phyloP scores from a whole-genome alignment of 768 basidiomycete genomes.

The Mycena venus region DNA sequence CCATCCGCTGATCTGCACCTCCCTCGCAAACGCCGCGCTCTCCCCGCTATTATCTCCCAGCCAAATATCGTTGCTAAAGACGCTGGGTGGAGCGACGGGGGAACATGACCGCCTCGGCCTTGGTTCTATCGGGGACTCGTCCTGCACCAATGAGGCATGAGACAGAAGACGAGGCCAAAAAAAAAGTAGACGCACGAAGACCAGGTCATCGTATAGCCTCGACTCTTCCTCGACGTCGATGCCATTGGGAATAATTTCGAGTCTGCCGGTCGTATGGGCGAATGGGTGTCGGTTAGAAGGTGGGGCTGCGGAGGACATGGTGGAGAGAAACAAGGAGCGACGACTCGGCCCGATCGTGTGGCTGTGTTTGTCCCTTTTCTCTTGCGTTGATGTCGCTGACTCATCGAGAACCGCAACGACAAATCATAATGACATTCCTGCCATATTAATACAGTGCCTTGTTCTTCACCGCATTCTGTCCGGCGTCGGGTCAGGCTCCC shows the following conservation, averaged over 20 bases:
- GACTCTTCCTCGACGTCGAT: conserved; percentile 82
- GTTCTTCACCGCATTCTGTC: no score
- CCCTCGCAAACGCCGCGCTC: conserved; percentile 70
- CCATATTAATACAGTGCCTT: no score
- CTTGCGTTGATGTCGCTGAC: no score
- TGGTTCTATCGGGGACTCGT: conserved; percentile 15
- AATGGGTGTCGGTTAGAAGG: background rate
- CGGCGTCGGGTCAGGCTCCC: no score
- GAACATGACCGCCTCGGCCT: conserved; percentile 40
- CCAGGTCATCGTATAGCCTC: conserved; percentile 74
- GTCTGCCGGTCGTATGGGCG: conserved; percentile 38
- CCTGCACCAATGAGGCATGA: background rate
- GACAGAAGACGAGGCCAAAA: background rate
- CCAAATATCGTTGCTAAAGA: conserved; percentile 80
- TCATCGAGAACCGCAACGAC: no score
- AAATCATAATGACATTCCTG: no score
- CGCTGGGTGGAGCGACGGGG: conserved; percentile 58
- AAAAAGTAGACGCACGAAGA: conserved; percentile 52
- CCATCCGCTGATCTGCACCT: conserved; percentile 79
- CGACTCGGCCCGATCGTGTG: no score
- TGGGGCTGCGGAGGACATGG: conserved; percentile 18
- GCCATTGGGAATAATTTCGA: conserved; percentile 67
- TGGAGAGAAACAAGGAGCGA: background rate
- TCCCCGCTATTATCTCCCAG: conserved; percentile 71
- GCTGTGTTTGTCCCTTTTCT: no score